Conservation (phyloP, 805 yeast species). For the Metschnikowia cubensis region DNA sequence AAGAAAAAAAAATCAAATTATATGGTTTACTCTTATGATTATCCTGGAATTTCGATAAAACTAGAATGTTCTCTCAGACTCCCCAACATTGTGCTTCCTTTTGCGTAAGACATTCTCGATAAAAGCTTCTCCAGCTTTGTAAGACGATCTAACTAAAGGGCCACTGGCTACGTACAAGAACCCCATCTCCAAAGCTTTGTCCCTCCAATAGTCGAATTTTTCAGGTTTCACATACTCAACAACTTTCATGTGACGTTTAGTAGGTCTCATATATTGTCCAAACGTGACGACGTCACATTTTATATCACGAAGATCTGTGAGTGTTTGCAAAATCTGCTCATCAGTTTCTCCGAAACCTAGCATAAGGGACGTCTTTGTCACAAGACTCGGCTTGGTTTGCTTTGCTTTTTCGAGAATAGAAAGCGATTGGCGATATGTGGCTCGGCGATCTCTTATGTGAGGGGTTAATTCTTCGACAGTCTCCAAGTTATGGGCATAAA, state of each 20-base stretch:
- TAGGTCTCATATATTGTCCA: constrained; percentile 99
- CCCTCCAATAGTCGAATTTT: constrained; percentile 90
- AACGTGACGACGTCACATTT: constrained; percentile 93
- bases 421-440: constrained; percentile 86
- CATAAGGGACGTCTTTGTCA: constrained; percentile 95
- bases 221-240: constrained; percentile 93
- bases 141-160: constrained; percentile 92
- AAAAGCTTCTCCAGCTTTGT: constrained; percentile 97
- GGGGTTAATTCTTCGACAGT: constrained; percentile 96
- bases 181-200: constrained; percentile 81
- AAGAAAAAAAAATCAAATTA: not conserved
- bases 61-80: constrained; percentile 27
- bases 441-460: constrained; percentile 92
- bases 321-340: constrained; percentile 74
- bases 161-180: constrained; percentile 96
- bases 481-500: constrained; percentile 94
- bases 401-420: constrained; percentile 79
- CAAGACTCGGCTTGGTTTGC: constrained; percentile 61
- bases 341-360: constrained; percentile 96
- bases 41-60: too few species aligned
- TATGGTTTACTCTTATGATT: not conserved
- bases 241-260: constrained; percentile 97
- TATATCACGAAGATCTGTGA: constrained; percentile 69
- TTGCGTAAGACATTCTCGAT: constrained; percentile 88
- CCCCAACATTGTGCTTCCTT: constrained; percentile 53